Evolutionary conservation across 2,329 filamentous ascomycete genomes (phyloP), one percentile per base, ranked within the genome.

Genomic region (Drechslerella stenobrocha): DNA sequence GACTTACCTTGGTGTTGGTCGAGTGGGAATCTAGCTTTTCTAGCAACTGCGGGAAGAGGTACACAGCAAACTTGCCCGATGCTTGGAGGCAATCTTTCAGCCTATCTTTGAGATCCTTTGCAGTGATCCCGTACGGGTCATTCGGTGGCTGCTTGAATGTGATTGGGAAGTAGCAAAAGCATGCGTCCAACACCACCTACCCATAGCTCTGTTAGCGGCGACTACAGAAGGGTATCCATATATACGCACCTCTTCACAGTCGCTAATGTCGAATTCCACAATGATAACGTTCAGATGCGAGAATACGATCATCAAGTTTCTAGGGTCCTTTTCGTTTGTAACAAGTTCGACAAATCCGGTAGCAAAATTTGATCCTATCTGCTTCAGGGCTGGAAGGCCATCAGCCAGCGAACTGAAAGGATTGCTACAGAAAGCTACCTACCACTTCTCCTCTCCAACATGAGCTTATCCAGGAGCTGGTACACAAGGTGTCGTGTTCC

Each of bases 131-230:
- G 69, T 87, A 87, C 0, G 84, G 84, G 72, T 87, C 85, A 70
- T 87, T 84, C 8, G 84, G 85, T 1, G 85, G 85, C 8, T 85
- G 84, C 72, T 83, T 81, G 75, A 87, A 88, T 0, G 85, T 87
- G 71, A 88, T 87, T 0, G 85, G 85, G 73, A 87, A 88, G 74
- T 88, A 88, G 72, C 86, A 87, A 75, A 87, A 88, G 15, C 86
- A 84, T 2, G 84, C 80, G 70, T 88, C 85, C 73, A 87, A 87
- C 44, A 87, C 78, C 26, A 76, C 73, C 79, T 76, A 35, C 3
- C 3, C 18, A 11, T 5, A n/a, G 8, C 9, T 26, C 18, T 2
- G 57, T 42, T 11, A 23, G 34, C 44, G 65, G 8, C 44, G 35
- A 15, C 40, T 30, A 3, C 26, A 46, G 18, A 8, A 9, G 2